phyloP scores from a whole-genome alignment of 495 filamentous ascomycete species.

The Penicillium arizonense region DNA sequence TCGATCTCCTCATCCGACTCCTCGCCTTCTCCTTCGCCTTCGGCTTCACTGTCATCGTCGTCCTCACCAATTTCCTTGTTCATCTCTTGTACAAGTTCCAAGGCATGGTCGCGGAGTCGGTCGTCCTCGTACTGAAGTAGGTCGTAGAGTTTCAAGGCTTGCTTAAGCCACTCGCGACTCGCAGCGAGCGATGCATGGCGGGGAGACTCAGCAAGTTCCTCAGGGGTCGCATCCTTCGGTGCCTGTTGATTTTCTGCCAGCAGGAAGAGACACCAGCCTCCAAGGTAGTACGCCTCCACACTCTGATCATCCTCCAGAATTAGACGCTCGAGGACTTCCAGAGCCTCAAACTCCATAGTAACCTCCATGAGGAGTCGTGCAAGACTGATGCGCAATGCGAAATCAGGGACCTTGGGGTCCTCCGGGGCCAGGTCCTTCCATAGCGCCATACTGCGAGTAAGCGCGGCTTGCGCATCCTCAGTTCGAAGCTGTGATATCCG shows the following conservation, averaged over 20 bases:
- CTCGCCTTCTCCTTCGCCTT: slow-evolving; percentile 46
- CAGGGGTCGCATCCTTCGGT: slow-evolving; percentile 34
- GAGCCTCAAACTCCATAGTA: slow-evolving; percentile 76
- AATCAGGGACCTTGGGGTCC: slow-evolving; percentile 67
- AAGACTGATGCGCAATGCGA: slow-evolving; percentile 78
- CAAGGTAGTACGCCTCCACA: slow-evolving; percentile 95
- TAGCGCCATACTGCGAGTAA: slow-evolving; percentile 69
- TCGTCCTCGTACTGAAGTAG: slow-evolving; percentile 53
- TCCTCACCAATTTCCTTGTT: slow-evolving; percentile 54
- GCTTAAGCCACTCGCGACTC: slow-evolving; percentile 54
- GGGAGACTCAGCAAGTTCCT: slow-evolving; percentile 29
- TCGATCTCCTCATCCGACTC: slow-evolving; percentile 42
- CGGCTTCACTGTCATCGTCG: slow-evolving; percentile 48
- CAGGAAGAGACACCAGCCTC: slow-evolving; percentile 85
- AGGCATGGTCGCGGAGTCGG: slow-evolving; percentile 48
- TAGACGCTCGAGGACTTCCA: slow-evolving; percentile 80
- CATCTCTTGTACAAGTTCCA: slow-evolving; percentile 58
- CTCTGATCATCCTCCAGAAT: slow-evolving; percentile 86
- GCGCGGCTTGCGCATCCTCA: slow-evolving; percentile 75
- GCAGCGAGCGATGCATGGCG: slow-evolving; percentile 41
- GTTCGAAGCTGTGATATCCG: slow-evolving; percentile 80
- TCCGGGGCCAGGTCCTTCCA: slow-evolving; percentile 77
- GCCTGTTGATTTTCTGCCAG: slow-evolving; percentile 64
- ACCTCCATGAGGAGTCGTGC: slow-evolving; percentile 87
- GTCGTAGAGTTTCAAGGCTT: slow-evolving; percentile 48